Evolutionary conservation across 805 yeast genomes (phyloP), one percentile per base, ranked within the genome.

Genomic region (Isabelozyma gotoi): DNA sequence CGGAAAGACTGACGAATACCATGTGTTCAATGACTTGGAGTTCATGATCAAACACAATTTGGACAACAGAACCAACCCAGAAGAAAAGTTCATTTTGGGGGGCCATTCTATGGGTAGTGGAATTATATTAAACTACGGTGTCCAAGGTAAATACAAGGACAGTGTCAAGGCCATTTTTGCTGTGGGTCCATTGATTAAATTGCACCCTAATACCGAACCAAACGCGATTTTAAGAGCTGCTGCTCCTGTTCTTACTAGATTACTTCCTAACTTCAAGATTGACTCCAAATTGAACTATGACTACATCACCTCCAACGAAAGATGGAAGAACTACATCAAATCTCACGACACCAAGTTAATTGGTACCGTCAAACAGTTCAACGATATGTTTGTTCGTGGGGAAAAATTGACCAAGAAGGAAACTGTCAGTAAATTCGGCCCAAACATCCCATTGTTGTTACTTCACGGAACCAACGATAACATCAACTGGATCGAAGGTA

Each of bases 31-130:
- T 19, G 91, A 83, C 56, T 66, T 86, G 51, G 81, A 84, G 43
- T 76, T 68, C 53, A 76, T 86, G 59, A 61, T 83, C 42, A 66
- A 76, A 43, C 56, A 56, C 37, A 74, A 74, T 40, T 52, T 74
- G 17, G 70, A 73, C 15, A 67, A 68, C 20, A 47, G 63, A 33
- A 41, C 42, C 10, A 38, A 59, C 5, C 58, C 57, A 31, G 36
- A 44, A 2, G 71, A 68, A 38, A 76, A 76, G 47, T 51, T 85
- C 24, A 74, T 68, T 51, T 55, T 87, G 37, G 67, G 77, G 55
- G 90, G 92, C 1, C 88, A 82, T 50, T 85, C 90, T 7, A 85
- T 87, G 91, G 96, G 96, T 40, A 92, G 92, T 16, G 91, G 85
- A 0, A 80, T 86, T 40, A 68, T 67, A 0, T 64, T 86, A 44